A percentile compares a stretch with the other conserved stretches of the same genome.
phyloP scores from a whole-genome alignment of 2,329 filamentous ascomycete species.

The Ascochyta koolunga region DNA sequence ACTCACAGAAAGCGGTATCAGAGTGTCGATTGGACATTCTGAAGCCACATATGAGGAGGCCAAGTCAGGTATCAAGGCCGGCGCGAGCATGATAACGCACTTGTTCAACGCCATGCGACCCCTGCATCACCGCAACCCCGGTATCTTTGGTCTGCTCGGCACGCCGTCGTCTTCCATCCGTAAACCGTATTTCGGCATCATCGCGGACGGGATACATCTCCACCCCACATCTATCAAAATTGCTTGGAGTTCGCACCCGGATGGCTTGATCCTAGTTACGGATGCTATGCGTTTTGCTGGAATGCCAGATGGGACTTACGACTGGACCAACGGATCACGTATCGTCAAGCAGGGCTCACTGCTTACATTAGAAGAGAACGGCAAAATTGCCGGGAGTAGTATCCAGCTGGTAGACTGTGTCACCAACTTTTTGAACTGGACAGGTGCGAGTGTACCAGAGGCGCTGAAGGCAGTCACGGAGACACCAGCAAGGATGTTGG shows the following conservation, averaged over 20 bases:
- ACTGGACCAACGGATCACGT: conserved; percentile 77
- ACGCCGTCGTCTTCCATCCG: conserved; percentile 36
- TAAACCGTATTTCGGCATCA: conserved; percentile 84
- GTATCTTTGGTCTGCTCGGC: conserved; percentile 85
- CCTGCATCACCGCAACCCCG: conserved; percentile 88
- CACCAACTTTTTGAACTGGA: conserved; percentile 80
- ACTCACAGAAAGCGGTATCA: conserved; percentile 69
- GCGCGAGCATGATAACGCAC: conserved; percentile 89
- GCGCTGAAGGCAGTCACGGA: conserved; percentile 75
- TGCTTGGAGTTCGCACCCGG: conserved; percentile 83
- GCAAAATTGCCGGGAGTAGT: conserved; percentile 63
- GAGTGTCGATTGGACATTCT: conserved; percentile 83
- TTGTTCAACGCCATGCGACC: conserved; percentile 94
- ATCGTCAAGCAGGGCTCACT: conserved; percentile 74
- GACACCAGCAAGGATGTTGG: conserved; percentile 79
- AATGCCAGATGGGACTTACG: conserved; percentile 80
- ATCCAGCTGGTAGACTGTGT: conserved; percentile 81
- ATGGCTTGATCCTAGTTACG: conserved; percentile 86
- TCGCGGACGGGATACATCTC: conserved; percentile 87
- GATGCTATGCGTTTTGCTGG: conserved; percentile 91
- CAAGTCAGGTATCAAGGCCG: conserved; percentile 70
- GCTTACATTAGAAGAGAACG: conserved; percentile 76
- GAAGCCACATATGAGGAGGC: conserved; percentile 87
- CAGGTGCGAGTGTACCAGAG: conserved; percentile 69
- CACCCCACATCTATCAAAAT: conserved; percentile 89